phyloP scores from a whole-genome alignment of 1,139 yeast genomes.

The Geotrichum bryndzae region DNA sequence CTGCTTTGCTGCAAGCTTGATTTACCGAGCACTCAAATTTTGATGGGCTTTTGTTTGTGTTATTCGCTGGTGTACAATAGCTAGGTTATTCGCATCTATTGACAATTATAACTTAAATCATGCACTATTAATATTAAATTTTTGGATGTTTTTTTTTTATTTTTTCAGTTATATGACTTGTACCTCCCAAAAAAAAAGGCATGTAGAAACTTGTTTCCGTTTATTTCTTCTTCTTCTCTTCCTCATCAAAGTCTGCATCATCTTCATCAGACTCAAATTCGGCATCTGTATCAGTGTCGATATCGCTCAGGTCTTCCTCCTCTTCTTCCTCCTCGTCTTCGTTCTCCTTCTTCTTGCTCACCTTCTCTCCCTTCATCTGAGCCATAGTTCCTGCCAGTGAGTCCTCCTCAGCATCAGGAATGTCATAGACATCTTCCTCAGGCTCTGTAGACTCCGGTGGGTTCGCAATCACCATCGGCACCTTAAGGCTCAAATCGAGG shows the following conservation, averaged over 20 bases:
- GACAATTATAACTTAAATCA: neutral
- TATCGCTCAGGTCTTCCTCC: conserved; percentile 18
- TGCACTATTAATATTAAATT: neutral
- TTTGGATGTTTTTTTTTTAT: neutral
- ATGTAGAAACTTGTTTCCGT: neutral
- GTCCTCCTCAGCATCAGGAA: conserved; percentile 65
- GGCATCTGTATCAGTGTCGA: conserved; percentile 18
- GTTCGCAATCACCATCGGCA: conserved; percentile 37
- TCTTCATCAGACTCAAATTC: conserved; percentile 17
- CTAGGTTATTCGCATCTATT: neutral
- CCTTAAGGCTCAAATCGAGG: conserved; percentile 35
- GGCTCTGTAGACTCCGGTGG: conserved; percentile 30
- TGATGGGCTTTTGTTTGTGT: neutral
- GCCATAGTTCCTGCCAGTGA: conserved; percentile 52
- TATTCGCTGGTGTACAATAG: neutral
- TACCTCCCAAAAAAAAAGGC: neutral
- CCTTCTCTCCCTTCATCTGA: conserved; percentile 49
- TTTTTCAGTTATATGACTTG: neutral
- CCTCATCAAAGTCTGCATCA: conserved; percentile 1
- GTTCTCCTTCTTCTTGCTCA: conserved; percentile 30
- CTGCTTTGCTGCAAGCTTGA: neutral
- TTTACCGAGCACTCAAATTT: neutral
- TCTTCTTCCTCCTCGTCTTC: conserved; percentile 26
- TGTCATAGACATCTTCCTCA: conserved; percentile 31
- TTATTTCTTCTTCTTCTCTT: conserved; percentile 10